These are phyloP conservation scores for Dryas alaskensis DNA, from an alignment of 306 rosid genomes.

Conservation along the genomic window DNA sequence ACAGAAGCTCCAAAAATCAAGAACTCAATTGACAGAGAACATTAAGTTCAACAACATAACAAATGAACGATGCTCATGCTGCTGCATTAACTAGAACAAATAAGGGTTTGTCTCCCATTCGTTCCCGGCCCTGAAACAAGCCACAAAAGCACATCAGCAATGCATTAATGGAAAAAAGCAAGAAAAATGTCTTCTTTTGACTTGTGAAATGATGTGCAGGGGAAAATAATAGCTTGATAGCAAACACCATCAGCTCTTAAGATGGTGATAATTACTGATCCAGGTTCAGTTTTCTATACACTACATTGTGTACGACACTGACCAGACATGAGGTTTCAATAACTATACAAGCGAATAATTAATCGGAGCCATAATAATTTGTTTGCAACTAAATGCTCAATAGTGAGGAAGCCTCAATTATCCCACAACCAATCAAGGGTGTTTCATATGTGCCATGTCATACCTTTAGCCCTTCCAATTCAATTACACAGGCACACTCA, in stretches of 20 bases:
- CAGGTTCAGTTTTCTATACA: neutral
- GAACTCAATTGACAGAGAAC: conserved; percentile 24
- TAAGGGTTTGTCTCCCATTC: conserved; percentile 60
- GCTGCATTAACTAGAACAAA: conserved; percentile 67
- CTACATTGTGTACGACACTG: neutral
- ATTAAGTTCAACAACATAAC: conserved; percentile 12
- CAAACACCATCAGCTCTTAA: neutral
- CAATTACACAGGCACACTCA: conserved; percentile 95
- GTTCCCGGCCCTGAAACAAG: conserved; percentile 74
- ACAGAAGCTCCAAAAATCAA: conserved; percentile 27
- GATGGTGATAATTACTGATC: neutral
- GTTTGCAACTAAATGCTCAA: neutral
- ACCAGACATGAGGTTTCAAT: neutral
- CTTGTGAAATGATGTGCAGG: neutral
- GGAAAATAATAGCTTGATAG: neutral
- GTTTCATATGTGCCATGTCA: conserved; percentile 10
- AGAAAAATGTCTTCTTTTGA: neutral
- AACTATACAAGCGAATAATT: neutral
- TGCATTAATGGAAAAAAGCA: neutral
- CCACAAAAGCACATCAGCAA: conserved; percentile 19
- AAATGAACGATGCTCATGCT: conserved; percentile 34
- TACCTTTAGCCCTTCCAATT: conserved; percentile 86
- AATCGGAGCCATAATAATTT: neutral
- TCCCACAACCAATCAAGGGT: neutral
- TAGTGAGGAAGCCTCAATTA: neutral